These are phyloP conservation scores for Boletus rubroflammeus DNA, from an alignment of 768 basidiomycete genomes.

Conservation along the genomic window DNA sequence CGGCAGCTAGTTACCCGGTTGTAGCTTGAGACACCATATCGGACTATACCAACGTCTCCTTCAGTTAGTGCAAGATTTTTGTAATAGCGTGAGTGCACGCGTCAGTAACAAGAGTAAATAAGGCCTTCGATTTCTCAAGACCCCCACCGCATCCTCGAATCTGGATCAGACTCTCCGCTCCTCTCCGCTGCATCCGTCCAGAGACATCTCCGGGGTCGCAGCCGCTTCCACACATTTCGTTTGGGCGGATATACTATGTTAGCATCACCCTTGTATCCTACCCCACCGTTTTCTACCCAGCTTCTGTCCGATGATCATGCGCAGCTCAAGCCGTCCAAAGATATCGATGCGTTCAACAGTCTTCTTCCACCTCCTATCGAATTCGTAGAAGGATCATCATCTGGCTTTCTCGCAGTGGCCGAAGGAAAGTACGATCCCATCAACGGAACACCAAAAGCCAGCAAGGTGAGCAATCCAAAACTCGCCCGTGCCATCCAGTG, in stretches of 20 bases:
- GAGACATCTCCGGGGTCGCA: slow-evolving; percentile 1
- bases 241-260: slow-evolving; percentile 48
- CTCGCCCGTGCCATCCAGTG: background rate
- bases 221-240: slow-evolving; percentile 1
- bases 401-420: slow-evolving; percentile 64
- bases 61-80: background rate
- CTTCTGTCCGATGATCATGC: slow-evolving; percentile 48
- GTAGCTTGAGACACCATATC: background rate
- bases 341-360: slow-evolving; percentile 71
- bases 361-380: slow-evolving; percentile 79
- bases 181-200: slow-evolving; percentile 11
- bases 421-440: slow-evolving; percentile 82
- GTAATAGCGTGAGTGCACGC: slow-evolving; percentile 2
- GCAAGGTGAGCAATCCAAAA: slow-evolving; percentile 40
- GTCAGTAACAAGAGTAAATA: slow-evolving; percentile 29
- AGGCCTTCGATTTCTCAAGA: slow-evolving; percentile 14
- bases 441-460: slow-evolving; percentile 58
- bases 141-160: background rate
- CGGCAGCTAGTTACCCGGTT: background rate
- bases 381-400: slow-evolving; percentile 81
- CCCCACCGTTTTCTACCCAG: slow-evolving; percentile 48
- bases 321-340: slow-evolving; percentile 64
- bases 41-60: background rate
- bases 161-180: slow-evolving; percentile 19
- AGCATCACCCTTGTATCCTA: slow-evolving; percentile 58